A percentile compares a stretch with the other conserved stretches of the same genome.
Conservation (phyloP, 2,329 filamentous ascomycete species). For the Colletotrichum chlorophyti region DNA sequence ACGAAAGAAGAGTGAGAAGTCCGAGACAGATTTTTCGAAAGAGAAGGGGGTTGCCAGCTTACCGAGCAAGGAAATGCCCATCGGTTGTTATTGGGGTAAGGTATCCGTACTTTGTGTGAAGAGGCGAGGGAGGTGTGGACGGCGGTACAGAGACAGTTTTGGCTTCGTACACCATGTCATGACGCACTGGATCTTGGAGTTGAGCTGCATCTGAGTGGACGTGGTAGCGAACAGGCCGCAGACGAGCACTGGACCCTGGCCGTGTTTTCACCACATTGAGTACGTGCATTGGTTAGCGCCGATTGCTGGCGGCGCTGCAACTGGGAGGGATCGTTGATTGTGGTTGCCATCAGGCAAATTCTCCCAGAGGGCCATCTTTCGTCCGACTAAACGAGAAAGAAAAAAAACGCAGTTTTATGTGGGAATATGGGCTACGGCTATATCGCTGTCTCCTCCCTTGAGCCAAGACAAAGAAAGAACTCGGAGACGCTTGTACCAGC, state of each 20-base stretch:
- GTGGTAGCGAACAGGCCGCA: slow-evolving; percentile 21
- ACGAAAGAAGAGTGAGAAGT: neutral
- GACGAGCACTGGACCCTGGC: slow-evolving; percentile 23
- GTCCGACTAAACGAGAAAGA: slow-evolving; percentile 10
- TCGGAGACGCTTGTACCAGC: slow-evolving; percentile 11
- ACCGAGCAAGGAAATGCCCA: neutral
- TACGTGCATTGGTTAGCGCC: slow-evolving; percentile 24
- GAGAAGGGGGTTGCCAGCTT: neutral
- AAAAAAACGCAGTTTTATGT: slow-evolving; percentile 15
- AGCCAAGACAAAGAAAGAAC: too few relatives aligned
- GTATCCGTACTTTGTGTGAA: too few relatives aligned
- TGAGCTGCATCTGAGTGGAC: slow-evolving; percentile 19
- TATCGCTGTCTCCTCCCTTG: slow-evolving; percentile 10
- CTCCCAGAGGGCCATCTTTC: slow-evolving; percentile 3
- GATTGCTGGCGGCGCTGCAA: slow-evolving; percentile 10
- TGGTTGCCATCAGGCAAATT: slow-evolving; percentile 24
- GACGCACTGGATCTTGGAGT: slow-evolving; percentile 25
- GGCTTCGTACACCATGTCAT: too few relatives aligned
- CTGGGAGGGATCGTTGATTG: slow-evolving; percentile 9
- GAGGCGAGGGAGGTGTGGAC: too few relatives aligned
- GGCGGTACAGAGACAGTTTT: too few relatives aligned
- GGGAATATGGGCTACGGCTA: slow-evolving; percentile 20
- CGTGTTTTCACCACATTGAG: slow-evolving; percentile 3
- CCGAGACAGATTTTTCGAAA: neutral
- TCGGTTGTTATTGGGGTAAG: too few relatives aligned